Evolutionary conservation across 1,284 basidiomycete genomes (phyloP), one percentile per base, ranked within the genome.

Genomic region (Phellopilus nigrolimitatus): DNA sequence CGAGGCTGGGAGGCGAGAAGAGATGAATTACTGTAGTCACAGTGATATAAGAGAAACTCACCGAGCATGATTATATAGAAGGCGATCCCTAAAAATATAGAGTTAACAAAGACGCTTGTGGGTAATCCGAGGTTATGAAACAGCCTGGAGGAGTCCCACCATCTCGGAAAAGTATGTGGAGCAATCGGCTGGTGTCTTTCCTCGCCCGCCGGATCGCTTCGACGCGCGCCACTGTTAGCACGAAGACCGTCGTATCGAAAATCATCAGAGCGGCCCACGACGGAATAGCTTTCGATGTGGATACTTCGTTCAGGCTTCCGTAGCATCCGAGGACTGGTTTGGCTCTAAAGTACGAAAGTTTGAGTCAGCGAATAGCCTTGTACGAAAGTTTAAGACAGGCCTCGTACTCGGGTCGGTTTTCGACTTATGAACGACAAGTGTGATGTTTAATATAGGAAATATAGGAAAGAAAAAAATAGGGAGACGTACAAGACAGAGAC

Each of bases 321-420:
- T 17, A 31, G 19, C 43, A 46, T 15, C 43, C 43, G 9, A 46
- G 19, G 13, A 15, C 21, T n/a, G 24, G 25, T 13, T 24, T 31
- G 3, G 30, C 10, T 4, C 13, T 25, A 31, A 10, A 46, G 8
- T 28, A 22, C 4, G 21, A 17, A 13, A 6, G 24, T n/a, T 44
- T 31, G 19, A 12, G 22, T 12, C 17, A n/a, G 4, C 22, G 22
- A 19, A 44, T 3, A 15, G 13, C 4, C 13, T n/a, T n/a, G n/a
- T n/a, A n/a, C n/a, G n/a, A n/a, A 22, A 17, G 37, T 9, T 7
- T 22, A 15, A 17, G 5, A 39, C 7, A 22, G 15, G 17, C n/a
- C 6, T 6, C 43, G 9, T 46, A 46, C 49, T 25, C 27, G 9
- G 49, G 44, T n/a, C 44, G 31, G n/a, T 44, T 8, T 38, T 45